Base-by-base conservation (phyloP, 2,329 filamentous ascomycete genomes). In the Bipolaris victoriae region DNA sequence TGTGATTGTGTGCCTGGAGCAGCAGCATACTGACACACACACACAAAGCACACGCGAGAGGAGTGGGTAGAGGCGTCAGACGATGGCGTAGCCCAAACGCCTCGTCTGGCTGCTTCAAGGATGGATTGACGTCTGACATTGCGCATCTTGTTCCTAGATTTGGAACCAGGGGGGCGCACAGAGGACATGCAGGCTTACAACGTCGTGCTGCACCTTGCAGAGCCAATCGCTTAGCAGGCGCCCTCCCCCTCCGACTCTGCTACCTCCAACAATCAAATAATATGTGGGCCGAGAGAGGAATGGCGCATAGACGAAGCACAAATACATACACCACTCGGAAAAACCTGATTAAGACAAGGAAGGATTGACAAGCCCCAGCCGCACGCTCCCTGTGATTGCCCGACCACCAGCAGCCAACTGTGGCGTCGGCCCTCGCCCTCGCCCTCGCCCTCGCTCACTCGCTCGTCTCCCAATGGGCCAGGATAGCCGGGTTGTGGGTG, bases 41-140 rank as follows among this genome's bases (percentile, higher is more conserved):
- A 16, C 16, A 16, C 16, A 16, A 41, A 13, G 22, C 39, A 41
- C 20, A 41, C 15, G 20, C 18, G 15, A 20, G 45, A 43, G 45
- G 49, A 47, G 40, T 55, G 40, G 49, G 52, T 57, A 54, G 10
- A 39, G 57, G 52, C 64, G 48, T 50, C 54, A 52, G 50, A 37
- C 35, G 22, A 41, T 43, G 40, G 52, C 48, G 57, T 40, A 51
- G 24, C 39, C 49, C 33, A 37, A 16, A 59, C 31, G 49, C 47
- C 49, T 59, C 35, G 50, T 36, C 50, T 46, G 40, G 36, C 35
- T 45, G 53, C 33, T 44, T 26, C 41, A 22, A 55, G 40, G 33
- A 52, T 52, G 54, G 29, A 41, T 56, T 47, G 22, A 45, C 54
- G 41, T 52, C 41, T 54, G 50, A 55, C 50, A 24, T 37, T 44